Base-by-base conservation (phyloP, 2,329 filamentous ascomycete genomes). In the Colletotrichum musae region DNA sequence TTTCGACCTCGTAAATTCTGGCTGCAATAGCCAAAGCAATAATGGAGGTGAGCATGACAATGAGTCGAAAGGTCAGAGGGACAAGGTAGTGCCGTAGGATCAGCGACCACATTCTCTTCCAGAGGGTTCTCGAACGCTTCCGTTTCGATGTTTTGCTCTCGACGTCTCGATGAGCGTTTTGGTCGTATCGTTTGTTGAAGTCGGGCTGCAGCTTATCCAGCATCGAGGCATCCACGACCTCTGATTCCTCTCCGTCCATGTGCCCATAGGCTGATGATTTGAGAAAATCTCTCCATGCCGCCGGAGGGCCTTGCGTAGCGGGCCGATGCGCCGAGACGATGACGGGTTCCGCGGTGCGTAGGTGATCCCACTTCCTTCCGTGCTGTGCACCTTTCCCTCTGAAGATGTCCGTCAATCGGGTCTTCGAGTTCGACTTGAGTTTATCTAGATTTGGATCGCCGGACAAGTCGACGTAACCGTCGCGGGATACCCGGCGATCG, bases 81-180 rank as follows among this genome's bases (percentile, higher is more conserved):
- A 97, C 92, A 72, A 98, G 91, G 13, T 94, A 92, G 76, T 95
- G 94, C 68, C 91, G 91, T 75, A 97, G 85, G 32, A 97, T 84
- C 45, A 89, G 87, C 61, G 88, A 86, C 85, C 92, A 92, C 58
- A 92, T 80, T 64, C 90, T 87, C 76, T 89, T 88, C 70, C 81
- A 84, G 10, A 84, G 73, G 7, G 75, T 75, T 24, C 77, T 71
- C 2, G 78, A 74, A 45, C 77, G 76, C 57, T 72, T 76, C 45
- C 77, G 75, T 16, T 67, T 71, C 21, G 45, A 61, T 4, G 57
- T 67, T 65, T 75, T 56, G 72, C 71, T 58, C 76, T 77, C 70
- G 71, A 68, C 36, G 39, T 74, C 73, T 54, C 74, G 73, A 48
- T 79, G 75, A 32, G 78, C 74, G 0, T 77, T 77, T 28, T 81